phyloP scores from a whole-genome alignment of 179 eudicot genomes.

The Silene coronaria region DNA sequence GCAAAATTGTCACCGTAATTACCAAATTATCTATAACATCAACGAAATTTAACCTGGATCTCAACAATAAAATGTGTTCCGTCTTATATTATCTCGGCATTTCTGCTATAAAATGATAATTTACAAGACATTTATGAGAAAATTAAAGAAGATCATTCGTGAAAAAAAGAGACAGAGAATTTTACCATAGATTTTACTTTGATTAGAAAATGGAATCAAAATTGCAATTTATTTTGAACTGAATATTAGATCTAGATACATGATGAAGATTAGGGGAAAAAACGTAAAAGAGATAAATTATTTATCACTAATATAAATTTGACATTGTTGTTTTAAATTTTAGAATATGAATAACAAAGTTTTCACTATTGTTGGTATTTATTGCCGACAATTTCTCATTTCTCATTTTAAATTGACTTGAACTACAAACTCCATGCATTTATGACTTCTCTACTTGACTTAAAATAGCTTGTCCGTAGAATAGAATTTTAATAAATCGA shows the following conservation, averaged over 20 bases:
- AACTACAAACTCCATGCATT: background rate
- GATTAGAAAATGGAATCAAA: background rate
- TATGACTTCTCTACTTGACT: background rate
- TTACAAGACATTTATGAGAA: background rate
- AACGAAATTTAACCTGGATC: too few relatives aligned
- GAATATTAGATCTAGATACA: background rate
- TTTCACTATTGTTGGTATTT: slow-evolving; percentile 11
- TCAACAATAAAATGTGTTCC: too few relatives aligned
- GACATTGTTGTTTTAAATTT: background rate
- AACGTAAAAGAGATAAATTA: background rate
- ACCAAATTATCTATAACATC: too few relatives aligned
- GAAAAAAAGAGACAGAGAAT: background rate
- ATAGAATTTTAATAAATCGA: too few relatives aligned
- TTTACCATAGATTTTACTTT: background rate
- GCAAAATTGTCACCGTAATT: too few relatives aligned
- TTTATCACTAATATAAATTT: background rate
- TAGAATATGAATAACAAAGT: background rate
- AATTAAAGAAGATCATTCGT: too few relatives aligned
- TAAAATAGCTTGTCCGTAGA: too few relatives aligned
- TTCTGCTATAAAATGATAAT: background rate
- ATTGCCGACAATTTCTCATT: slow-evolving; percentile 11
- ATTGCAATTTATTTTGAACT: too few relatives aligned
- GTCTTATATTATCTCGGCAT: too few relatives aligned
- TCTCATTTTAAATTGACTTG: background rate
- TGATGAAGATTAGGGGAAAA: background rate